Evolutionary conservation across 192 early-diverging fungal species (phyloP).

Genomic region (Backusella parvicylindrica): DNA sequence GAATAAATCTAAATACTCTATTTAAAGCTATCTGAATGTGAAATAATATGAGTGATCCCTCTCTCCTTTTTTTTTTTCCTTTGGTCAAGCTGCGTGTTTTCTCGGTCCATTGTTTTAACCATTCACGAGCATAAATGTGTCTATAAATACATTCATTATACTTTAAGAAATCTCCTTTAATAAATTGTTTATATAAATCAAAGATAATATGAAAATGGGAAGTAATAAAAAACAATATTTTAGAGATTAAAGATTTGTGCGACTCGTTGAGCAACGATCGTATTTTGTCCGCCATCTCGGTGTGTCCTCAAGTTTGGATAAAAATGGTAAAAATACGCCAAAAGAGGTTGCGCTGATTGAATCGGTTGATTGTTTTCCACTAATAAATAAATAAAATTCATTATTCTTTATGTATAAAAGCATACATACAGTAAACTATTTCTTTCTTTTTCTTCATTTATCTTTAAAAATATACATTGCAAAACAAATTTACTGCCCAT

Average conservation of each 20-base stretch:
- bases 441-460: neutral
- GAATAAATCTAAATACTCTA: neutral
- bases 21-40: neutral
- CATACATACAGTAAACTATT: neutral
- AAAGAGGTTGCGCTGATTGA: neutral
- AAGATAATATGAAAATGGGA: neutral
- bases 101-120: neutral
- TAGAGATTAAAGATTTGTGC: neutral
- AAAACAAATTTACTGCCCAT: neutral
- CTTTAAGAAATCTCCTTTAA: too few species aligned
- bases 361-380: slow-evolving; percentile 5
- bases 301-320: neutral
- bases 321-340: neutral
- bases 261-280: neutral
- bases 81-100: neutral
- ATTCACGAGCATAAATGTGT: neutral
- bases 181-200: too few species aligned
- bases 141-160: too few species aligned
- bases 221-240: neutral
- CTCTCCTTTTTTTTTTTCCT: neutral
- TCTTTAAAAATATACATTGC: neutral
- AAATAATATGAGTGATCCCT: neutral
- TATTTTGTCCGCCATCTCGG: neutral
- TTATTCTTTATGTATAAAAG: neutral
- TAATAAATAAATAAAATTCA: neutral